Evolutionary conservation across 2,329 filamentous ascomycete genomes (phyloP), one percentile per base, ranked within the genome.

Genomic region (Colletotrichum lini): DNA sequence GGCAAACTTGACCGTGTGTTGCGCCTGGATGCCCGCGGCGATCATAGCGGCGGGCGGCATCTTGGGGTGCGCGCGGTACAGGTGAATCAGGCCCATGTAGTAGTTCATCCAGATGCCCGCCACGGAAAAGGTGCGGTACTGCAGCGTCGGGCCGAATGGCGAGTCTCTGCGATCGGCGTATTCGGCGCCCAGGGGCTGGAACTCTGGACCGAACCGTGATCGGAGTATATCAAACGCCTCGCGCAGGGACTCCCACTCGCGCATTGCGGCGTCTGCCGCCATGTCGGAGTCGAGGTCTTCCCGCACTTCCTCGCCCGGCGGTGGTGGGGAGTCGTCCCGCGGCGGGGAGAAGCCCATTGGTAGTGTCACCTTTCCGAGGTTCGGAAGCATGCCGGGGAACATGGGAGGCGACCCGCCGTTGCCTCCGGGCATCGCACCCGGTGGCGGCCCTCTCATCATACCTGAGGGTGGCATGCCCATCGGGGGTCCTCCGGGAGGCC

Each of bases 11-110:
- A 87, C 89, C 0, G 96, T 98, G 60, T 93, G 89, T 16, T 84
- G 84, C 0, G 94, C 94, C 12, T 93, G 91, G 73, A 97, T 87
- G 9, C 92, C 93, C 0, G 94, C 94, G 3, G 96, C 95, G 76
- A 95, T 89, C 90, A 97, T 95, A 45, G 95, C 93, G 10, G 95
- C 91, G 0, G 96, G 94, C 0, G 95, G 96, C 95, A 98, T 98
- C 30, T 89, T 89, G 0, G 96, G 96, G 75, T 98, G 95, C 1
- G 91, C 87, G 44, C 96, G 89, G 70, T 96, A 86, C n/a, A 96
- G 87, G 65, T 95, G 88, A 68, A 98, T 96, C 57, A 94, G 87
- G 0, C 92, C 92, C 86, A 96, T 94, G 80, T 97, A 93, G 79
- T 94, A 95, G 74, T 95, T 92, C 78, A 93, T 91, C 94, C 95